A percentile compares a stretch with the other conserved stretches of the same genome.
Evolutionary conservation across 139 green algal genomes (phyloP).

Genomic region (Bryopsis sp.): DNA sequence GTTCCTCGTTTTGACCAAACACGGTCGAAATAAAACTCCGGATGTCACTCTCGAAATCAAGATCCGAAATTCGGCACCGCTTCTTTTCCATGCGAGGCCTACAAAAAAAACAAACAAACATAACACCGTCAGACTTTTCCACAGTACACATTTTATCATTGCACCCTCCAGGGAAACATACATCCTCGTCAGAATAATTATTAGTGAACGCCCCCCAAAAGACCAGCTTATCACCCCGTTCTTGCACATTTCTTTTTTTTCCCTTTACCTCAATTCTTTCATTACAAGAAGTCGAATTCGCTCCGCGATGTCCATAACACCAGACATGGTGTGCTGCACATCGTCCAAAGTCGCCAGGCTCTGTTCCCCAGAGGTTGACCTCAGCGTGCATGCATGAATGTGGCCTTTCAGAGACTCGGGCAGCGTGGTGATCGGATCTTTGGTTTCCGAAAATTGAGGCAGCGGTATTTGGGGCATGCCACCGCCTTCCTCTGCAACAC

Average conservation of each 20-base stretch:
- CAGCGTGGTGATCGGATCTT: not conserved
- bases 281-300: not conserved
- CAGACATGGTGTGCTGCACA: not conserved
- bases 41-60: constrained; percentile 13
- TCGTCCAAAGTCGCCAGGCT: not conserved
- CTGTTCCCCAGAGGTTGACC: not conserved
- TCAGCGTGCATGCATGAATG: not conserved
- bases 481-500: no score
- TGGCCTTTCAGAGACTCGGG: constrained; percentile 5
- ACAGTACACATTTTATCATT: no score
- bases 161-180: no score
- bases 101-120: not conserved
- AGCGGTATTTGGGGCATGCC: not conserved
- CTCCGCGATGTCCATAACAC: constrained; percentile 11
- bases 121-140: no score
- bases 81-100: not conserved
- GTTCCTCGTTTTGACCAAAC: not conserved
- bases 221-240: not conserved
- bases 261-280: not conserved
- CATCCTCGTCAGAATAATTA: not conserved
- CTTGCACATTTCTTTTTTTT: not conserved
- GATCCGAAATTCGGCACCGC: not conserved
- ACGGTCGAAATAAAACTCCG: not conserved
- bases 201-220: not conserved
- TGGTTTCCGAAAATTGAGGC: not conserved